Evolutionary conservation across 2,329 filamentous ascomycete species (phyloP).

Genomic region (Calonectria ilicicola): DNA sequence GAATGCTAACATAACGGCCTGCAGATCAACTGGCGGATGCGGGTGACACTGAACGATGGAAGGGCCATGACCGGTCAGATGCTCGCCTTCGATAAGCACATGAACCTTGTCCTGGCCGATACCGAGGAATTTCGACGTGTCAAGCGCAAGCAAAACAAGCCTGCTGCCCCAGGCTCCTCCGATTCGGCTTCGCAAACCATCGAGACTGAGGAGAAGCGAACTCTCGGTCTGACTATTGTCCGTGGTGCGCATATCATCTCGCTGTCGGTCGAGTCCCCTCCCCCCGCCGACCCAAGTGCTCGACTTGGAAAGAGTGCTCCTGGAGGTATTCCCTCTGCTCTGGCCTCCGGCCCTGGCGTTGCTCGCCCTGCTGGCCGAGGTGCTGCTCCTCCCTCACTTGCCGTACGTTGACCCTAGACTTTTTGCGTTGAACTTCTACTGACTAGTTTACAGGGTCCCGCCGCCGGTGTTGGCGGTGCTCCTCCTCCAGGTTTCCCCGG

Average conservation of each 20-base stretch:
- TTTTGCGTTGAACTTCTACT: constrained; percentile 23
- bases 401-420: constrained; percentile 61
- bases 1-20: constrained; percentile 26
- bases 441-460: constrained; percentile 71
- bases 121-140: constrained; percentile 97
- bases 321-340: constrained; percentile 75
- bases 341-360: constrained; percentile 89
- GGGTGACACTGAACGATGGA: constrained; percentile 93
- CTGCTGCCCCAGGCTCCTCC: constrained; percentile 71
- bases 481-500: constrained; percentile 72
- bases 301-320: constrained; percentile 84
- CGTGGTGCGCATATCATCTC: constrained; percentile 96
- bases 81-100: constrained; percentile 99
- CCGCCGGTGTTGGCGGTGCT: constrained; percentile 82
- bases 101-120: constrained; percentile 98
- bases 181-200: constrained; percentile 75
- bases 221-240: constrained; percentile 93
- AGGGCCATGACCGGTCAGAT: constrained; percentile 98
- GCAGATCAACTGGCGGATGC: constrained; percentile 99
- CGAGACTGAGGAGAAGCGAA: constrained; percentile 96
- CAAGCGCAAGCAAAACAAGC: constrained; percentile 85
- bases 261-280: constrained; percentile 93
- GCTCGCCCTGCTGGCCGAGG: constrained; percentile 92
- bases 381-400: constrained; percentile 77
- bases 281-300: constrained; percentile 91